phyloP scores from a whole-genome alignment of 225 moss, liverwort and hornwort species.

The Pseudoscleropodium purum region DNA sequence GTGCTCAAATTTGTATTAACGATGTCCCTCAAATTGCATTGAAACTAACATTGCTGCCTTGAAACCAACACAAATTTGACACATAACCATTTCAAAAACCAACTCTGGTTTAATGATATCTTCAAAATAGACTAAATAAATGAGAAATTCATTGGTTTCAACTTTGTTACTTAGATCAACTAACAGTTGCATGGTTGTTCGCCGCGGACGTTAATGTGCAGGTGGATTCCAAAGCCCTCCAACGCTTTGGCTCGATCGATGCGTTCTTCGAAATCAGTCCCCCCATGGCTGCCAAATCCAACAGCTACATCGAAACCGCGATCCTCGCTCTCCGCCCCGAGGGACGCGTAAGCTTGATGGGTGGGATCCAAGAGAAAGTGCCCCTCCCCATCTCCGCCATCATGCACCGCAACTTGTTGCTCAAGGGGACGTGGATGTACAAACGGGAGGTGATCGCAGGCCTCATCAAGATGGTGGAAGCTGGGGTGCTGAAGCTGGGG shows the following conservation, averaged over 20 bases:
- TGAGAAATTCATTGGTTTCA: background rate
- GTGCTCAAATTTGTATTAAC: background rate
- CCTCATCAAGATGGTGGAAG: background rate
- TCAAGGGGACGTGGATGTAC: background rate
- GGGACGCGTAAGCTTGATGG: background rate
- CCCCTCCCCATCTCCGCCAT: background rate
- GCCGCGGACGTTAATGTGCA: background rate
- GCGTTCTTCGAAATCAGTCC: background rate
- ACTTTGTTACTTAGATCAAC: no score
- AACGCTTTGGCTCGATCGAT: background rate
- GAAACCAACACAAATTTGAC: background rate
- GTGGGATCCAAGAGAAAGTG: background rate
- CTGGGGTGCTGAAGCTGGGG: background rate
- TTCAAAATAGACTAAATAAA: background rate
- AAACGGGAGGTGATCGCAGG: background rate
- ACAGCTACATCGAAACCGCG: background rate
- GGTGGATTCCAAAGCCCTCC: background rate
- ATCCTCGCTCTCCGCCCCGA: background rate
- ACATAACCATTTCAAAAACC: background rate
- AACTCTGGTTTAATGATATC: background rate
- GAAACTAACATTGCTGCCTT: background rate
- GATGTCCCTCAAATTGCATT: background rate
- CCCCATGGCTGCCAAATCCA: background rate
- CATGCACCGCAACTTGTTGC: background rate
- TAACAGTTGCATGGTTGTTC: background rate